These are phyloP conservation scores for Pterocarpus macrocarpus DNA, from an alignment of 306 rosid genomes.

Conservation along the genomic window DNA sequence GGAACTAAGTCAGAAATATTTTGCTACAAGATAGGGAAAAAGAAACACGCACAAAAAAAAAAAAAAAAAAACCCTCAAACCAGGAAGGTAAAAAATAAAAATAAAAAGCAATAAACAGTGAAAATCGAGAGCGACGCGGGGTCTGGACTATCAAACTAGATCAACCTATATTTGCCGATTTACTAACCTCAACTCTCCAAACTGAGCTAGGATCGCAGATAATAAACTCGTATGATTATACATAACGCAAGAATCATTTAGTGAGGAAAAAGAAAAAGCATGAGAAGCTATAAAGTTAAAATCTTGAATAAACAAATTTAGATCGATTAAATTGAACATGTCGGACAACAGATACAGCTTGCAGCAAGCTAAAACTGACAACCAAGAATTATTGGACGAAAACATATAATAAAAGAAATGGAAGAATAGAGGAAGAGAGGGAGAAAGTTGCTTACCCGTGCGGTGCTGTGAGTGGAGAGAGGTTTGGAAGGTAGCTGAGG, in stretches of 20 bases:
- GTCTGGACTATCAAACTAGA: slow-evolving; percentile 22
- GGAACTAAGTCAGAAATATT: no score
- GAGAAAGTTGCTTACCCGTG: slow-evolving; percentile 4
- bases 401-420: background rate
- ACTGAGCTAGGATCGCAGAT: slow-evolving; percentile 28
- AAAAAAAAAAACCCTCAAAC: background rate
- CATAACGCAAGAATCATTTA: background rate
- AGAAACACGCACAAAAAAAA: no score
- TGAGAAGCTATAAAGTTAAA: background rate
- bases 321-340: slow-evolving; percentile 28
- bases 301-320: background rate
- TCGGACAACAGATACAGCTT: slow-evolving; percentile 25
- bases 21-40: no score
- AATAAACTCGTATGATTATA: slow-evolving; percentile 16
- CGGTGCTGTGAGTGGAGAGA: background rate
- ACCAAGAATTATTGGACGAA: slow-evolving; percentile 12
- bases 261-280: background rate
- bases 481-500: background rate
- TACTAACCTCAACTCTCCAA: slow-evolving; percentile 1
- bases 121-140: background rate
- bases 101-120: background rate
- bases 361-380: background rate
- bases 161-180: slow-evolving; percentile 20
- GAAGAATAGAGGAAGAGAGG: background rate
- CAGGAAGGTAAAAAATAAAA: background rate